Base-by-base conservation (phyloP, 768 basidiomycete species). In the Auricularia auricula-judae region DNA sequence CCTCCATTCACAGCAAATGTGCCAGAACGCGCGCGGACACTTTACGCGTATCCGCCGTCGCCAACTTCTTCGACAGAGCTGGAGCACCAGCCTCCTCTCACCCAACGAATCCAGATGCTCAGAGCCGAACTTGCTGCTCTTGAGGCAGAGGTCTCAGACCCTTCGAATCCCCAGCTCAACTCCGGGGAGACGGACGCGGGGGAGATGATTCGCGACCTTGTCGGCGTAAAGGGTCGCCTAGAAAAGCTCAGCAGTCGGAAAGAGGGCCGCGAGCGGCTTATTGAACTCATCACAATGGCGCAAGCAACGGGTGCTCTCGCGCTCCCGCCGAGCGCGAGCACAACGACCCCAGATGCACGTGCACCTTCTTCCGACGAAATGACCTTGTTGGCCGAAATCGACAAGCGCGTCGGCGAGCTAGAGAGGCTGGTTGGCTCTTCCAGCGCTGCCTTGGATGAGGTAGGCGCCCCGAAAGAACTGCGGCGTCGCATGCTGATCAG, bases 391-490 rank as follows among this genome's bases (percentile, higher is more conserved):
- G 82, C 85, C 2, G 87, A 91, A 64, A 81, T 98, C 71, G 96
- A 98, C 74, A 81, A 80, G 68, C 84, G 96, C 42, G 81, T 99
- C 2, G 88, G 89, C 5, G 84, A 88, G 66, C 78, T 99, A 16
- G 96, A 98, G 72, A 84, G 82, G 65, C 67, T 90, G 11, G 79
- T 99, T 36, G 96, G 96, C 1, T 88, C 92, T 4, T 85, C 86
- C n/a, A 87, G 81, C 64, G 81, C 87, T 12, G 80, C 85, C 7
- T 71, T 94, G 11, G 93, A 97, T 72, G 92, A 96, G 79, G 94
- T 93, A 72, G 64, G 81, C 71, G 3, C 42, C 39, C 3, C 39
- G 44, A 36, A 3, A 42, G 39, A 7, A 29, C 7, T n/a, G 23
- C 56, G 14, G 14, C 23, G 14, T 29, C 21, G 12, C 34, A 7